Percentiles rank a stretch among this genome's conserved stretches.
These are phyloP conservation scores for Penicillium concentricum DNA, from an alignment of 2,329 filamentous ascomycete species.

Conservation along the genomic window DNA sequence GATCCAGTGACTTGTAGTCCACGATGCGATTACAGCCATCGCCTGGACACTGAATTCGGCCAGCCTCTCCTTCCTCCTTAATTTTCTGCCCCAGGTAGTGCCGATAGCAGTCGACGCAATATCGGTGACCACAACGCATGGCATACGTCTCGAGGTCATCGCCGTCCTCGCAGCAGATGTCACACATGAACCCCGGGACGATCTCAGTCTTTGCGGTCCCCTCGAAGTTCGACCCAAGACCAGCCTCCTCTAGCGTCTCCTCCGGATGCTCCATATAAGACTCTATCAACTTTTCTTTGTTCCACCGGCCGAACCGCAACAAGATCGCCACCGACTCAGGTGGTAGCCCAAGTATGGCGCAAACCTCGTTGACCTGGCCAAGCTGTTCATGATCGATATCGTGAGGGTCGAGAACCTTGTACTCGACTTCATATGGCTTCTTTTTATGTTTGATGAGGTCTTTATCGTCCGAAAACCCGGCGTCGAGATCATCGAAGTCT, in stretches of 20 bases:
- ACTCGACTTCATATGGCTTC: conserved; percentile 79
- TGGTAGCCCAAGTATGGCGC: conserved; percentile 83
- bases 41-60: conserved; percentile 88
- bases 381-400: conserved; percentile 87
- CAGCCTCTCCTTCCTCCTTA: conserved; percentile 89
- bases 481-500: conserved; percentile 61
- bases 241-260: conserved; percentile 78
- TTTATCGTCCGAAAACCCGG: conserved; percentile 65
- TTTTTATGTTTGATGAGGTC: conserved; percentile 70
- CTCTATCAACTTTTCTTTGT: conserved; percentile 91
- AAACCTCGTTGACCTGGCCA: conserved; percentile 82
- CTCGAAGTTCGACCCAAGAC: conserved; percentile 66
- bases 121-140: conserved; percentile 92
- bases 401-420: conserved; percentile 72
- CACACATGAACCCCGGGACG: conserved; percentile 78
- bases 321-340: conserved; percentile 90
- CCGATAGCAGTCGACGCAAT: conserved; percentile 87
- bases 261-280: conserved; percentile 90
- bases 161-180: conserved; percentile 93
- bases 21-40: conserved; percentile 86
- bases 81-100: conserved; percentile 94
- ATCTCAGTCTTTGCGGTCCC: conserved; percentile 66
- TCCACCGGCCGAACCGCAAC: conserved; percentile 87
- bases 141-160: conserved; percentile 77
- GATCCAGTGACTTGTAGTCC: conserved; percentile 80